phyloP scores from a whole-genome alignment of 2,329 filamentous ascomycete genomes.

The Penicillium hesseltinei region DNA sequence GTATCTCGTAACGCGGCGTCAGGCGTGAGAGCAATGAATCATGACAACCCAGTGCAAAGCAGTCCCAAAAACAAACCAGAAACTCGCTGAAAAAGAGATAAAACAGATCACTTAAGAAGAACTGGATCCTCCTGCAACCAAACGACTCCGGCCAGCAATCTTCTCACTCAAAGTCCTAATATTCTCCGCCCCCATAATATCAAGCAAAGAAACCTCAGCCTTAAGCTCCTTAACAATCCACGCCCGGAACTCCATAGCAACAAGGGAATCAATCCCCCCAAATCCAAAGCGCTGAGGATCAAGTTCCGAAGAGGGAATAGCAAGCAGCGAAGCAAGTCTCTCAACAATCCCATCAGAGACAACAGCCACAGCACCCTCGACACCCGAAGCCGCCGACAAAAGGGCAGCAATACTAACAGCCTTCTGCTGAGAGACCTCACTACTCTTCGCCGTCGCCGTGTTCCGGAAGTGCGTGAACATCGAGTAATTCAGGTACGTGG shows the following conservation, averaged over 20 bases:
- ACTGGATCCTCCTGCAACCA: not conserved
- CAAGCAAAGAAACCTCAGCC: slow-evolving; percentile 25
- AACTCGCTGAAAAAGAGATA: not conserved
- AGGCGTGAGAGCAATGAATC: not conserved
- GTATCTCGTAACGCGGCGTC: not conserved
- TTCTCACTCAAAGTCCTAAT: slow-evolving; percentile 20
- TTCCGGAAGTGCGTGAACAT: slow-evolving; percentile 24
- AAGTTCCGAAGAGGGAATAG: slow-evolving; percentile 27
- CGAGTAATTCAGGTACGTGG: slow-evolving; percentile 27
- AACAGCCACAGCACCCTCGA: slow-evolving; percentile 8
- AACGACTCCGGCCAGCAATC: slow-evolving; percentile 11
- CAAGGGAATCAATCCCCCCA: slow-evolving; percentile 29
- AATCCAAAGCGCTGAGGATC: slow-evolving; percentile 25
- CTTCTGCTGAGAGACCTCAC: slow-evolving; percentile 5
- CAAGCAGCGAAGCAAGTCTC: slow-evolving; percentile 22
- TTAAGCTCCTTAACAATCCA: slow-evolving; percentile 31
- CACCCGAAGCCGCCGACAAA: slow-evolving; percentile 1
- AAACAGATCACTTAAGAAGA: not conserved
- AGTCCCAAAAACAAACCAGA: not conserved
- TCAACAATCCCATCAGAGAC: slow-evolving; percentile 18
- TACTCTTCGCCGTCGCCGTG: not conserved
- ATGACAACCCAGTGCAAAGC: not conserved
- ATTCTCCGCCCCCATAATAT: slow-evolving; percentile 24
- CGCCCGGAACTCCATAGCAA: slow-evolving; percentile 32
- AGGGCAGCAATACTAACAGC: slow-evolving; percentile 8